Percentiles rank a stretch among this genome's conserved stretches.
Conservation (phyloP, 2,329 filamentous ascomycete species). For the Epichloe typhina region DNA sequence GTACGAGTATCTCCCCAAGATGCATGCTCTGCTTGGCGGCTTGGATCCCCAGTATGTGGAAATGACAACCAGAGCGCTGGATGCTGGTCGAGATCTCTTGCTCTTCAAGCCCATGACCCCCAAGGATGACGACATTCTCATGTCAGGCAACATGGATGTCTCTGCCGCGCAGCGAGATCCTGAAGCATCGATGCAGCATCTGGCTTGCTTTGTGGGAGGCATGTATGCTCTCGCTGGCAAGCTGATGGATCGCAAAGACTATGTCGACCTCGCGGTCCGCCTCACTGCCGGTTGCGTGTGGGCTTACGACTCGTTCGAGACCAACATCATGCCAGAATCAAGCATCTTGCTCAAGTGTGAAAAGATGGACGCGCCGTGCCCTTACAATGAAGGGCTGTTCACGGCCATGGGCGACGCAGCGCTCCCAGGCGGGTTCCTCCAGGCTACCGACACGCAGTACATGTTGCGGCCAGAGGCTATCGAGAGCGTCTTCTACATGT, state of each 20-base stretch:
- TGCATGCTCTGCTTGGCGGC: constrained; percentile 51
- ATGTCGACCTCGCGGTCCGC: constrained; percentile 32
- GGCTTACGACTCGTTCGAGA: constrained; percentile 36
- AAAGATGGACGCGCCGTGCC: constrained; percentile 22
- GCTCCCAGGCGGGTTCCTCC: constrained; percentile 43
- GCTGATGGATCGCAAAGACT: constrained; percentile 37
- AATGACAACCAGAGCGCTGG: constrained; percentile 52
- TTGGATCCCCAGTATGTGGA: constrained; percentile 46
- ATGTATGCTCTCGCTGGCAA: constrained; percentile 56
- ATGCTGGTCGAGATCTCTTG: constrained; percentile 46
- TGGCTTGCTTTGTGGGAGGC: constrained; percentile 58
- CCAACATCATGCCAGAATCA: constrained; percentile 42
- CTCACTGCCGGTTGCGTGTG: constrained; percentile 41
- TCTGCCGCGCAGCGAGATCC: constrained; percentile 17
- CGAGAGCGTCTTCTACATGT: constrained; percentile 38
- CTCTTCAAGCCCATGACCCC: constrained; percentile 57
- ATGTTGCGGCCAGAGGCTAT: constrained; percentile 36
- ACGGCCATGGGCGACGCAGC: constrained; percentile 8
- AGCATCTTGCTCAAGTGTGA: constrained; percentile 25
- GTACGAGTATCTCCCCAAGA: constrained; percentile 50
- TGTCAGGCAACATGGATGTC: constrained; percentile 33
- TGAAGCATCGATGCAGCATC: constrained; percentile 36
- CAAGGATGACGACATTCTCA: constrained; percentile 43
- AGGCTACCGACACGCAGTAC: constrained; percentile 31
- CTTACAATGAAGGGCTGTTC: constrained; percentile 17